These are phyloP conservation scores for Fusarium multiceps DNA, from an alignment of 2,329 filamentous ascomycete species.

Conservation along the genomic window DNA sequence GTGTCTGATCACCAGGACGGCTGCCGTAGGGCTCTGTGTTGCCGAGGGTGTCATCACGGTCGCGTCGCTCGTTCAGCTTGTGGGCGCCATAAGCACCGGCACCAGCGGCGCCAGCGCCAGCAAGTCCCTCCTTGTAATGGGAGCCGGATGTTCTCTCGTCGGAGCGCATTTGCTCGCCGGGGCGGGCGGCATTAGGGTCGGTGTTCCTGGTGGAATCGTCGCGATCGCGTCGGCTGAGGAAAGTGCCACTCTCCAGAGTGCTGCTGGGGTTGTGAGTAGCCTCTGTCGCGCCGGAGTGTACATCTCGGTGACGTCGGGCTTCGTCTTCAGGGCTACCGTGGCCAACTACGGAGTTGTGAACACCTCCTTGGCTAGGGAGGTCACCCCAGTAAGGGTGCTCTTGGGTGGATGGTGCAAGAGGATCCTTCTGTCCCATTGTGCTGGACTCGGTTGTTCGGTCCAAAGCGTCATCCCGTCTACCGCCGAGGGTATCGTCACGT, in stretches of 20 bases:
- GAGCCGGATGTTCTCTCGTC: conserved; percentile 4
- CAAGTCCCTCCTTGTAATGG: conserved; percentile 15
- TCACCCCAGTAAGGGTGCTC: conserved; percentile 40
- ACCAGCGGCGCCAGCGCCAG: conserved; percentile 2
- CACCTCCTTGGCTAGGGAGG: conserved; percentile 14
- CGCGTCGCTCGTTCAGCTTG: conserved; percentile 10
- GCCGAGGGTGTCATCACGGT: not conserved
- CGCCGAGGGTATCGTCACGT: not conserved
- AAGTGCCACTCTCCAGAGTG: conserved; percentile 7
- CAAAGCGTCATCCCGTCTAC: not conserved
- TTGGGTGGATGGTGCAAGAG: conserved; percentile 6
- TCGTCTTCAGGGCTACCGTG: conserved; percentile 30
- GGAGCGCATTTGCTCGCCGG: not conserved
- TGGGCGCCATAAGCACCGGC: conserved; percentile 13
- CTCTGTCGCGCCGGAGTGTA: not conserved
- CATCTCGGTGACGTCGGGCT: conserved; percentile 5
- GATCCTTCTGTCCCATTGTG: not conserved
- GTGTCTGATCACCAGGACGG: not conserved
- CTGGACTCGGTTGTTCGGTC: not conserved
- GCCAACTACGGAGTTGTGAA: conserved; percentile 24
- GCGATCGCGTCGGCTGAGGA: not conserved
- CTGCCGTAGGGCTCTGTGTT: conserved; percentile 4
- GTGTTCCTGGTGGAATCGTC: conserved; percentile 1
- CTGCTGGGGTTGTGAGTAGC: conserved; percentile 1
- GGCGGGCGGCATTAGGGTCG: conserved; percentile 4